phyloP scores from a whole-genome alignment of 2,329 filamentous ascomycete species.

The Fusarium hostae region DNA sequence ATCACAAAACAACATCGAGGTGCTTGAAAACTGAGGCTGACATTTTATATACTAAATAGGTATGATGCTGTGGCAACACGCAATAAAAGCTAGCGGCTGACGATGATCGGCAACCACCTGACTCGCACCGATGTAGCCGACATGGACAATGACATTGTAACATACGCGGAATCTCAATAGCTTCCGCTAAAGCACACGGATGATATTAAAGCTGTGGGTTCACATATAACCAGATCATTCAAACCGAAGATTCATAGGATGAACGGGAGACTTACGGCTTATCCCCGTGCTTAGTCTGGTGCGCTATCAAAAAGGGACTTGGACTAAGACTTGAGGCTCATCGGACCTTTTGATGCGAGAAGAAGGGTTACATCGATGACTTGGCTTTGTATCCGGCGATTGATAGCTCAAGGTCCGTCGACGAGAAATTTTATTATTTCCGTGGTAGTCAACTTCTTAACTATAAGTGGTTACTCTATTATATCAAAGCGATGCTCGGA shows the following conservation, averaged over 20 bases:
- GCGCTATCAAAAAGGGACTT: not conserved
- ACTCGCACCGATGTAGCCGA: not conserved
- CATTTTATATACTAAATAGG: not conserved
- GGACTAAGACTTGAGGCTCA: not conserved
- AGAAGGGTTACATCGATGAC: not conserved
- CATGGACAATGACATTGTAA: too few species aligned
- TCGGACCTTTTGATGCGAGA: not conserved
- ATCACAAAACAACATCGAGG: not conserved
- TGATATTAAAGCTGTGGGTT: not conserved
- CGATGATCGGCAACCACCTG: not conserved
- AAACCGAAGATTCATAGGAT: not conserved
- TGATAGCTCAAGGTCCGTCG: not conserved
- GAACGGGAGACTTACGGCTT: not conserved
- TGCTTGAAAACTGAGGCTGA: constrained; percentile 1
- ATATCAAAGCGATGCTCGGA: not conserved
- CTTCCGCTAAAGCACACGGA: not conserved
- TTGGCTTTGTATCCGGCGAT: not conserved
- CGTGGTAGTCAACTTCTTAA: not conserved
- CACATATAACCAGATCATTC: not conserved
- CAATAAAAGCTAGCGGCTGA: not conserved
- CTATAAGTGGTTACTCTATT: not conserved
- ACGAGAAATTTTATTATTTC: not conserved
- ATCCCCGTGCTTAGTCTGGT: not conserved
- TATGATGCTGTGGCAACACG: not conserved
- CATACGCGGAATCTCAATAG: not conserved